phyloP scores from a whole-genome alignment of 2,329 filamentous ascomycete species.

The Parascedosporium putredinis region DNA sequence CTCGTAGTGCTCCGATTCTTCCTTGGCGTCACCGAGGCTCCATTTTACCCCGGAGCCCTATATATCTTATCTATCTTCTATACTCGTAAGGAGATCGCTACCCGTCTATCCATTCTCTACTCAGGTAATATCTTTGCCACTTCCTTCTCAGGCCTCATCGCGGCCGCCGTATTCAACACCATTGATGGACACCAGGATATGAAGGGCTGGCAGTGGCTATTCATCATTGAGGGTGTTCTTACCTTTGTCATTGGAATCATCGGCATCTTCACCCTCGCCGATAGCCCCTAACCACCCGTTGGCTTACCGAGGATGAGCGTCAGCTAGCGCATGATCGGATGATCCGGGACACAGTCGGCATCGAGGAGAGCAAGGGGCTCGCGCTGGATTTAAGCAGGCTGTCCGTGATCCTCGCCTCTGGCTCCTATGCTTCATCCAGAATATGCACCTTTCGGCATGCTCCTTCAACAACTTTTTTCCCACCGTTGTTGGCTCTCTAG shows the following conservation, averaged over 20 bases:
- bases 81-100: conserved; percentile 51
- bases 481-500: conserved; percentile 15
- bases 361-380: conserved; percentile 22
- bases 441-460: conserved; percentile 41
- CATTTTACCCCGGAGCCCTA: conserved; percentile 29
- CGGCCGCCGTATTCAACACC: conserved; percentile 50
- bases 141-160: conserved; percentile 56
- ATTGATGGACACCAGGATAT: conserved; percentile 45
- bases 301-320: conserved; percentile 36
- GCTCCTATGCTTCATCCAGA: conserved; percentile 44
- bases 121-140: conserved; percentile 56
- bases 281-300: conserved; percentile 34
- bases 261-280: conserved; percentile 23
- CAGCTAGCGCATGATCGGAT: conserved; percentile 30
- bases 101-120: conserved; percentile 47
- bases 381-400: conserved; percentile 38
- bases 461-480: conserved; percentile 27
- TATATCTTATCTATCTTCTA: conserved; percentile 39
- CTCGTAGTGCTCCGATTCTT: conserved; percentile 29
- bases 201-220: conserved; percentile 58
- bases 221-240: conserved; percentile 53
- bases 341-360: conserved; percentile 32
- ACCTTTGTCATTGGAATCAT: conserved; percentile 23
- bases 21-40: conserved; percentile 18
- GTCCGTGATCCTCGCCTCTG: conserved; percentile 38